These are phyloP conservation scores for Colletotrichum sp. DNA, from an alignment of 2,329 filamentous ascomycete genomes.

Conservation along the genomic window DNA sequence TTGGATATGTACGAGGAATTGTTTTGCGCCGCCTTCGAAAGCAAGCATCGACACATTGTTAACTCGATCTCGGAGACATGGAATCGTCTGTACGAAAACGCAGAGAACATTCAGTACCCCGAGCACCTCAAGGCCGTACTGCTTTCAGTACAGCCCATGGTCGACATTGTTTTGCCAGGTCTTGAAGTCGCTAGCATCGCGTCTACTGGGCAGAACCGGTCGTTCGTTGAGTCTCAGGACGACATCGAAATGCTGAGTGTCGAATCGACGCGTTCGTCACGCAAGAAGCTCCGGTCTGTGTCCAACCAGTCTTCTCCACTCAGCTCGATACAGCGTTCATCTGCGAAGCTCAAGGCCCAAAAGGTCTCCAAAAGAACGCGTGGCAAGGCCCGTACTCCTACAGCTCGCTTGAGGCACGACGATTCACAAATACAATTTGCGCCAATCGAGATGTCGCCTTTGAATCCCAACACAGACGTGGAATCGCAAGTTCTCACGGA, in stretches of 20 bases:
- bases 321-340: slow-evolving; percentile 34
- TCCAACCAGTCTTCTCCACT: slow-evolving; percentile 32
- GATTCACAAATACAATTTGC: slow-evolving; percentile 84
- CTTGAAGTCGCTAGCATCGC: slow-evolving; percentile 42
- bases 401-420: slow-evolving; percentile 72
- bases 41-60: slow-evolving; percentile 60
- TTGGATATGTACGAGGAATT: slow-evolving; percentile 60
- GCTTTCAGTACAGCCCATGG: slow-evolving; percentile 60
- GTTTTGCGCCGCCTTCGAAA: slow-evolving; percentile 61
- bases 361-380: slow-evolving; percentile 24
- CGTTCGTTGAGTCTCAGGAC: slow-evolving; percentile 56
- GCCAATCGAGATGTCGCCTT: slow-evolving; percentile 66
- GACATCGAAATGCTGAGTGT: slow-evolving; percentile 34
- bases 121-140: slow-evolving; percentile 66
- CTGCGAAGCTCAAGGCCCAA: slow-evolving; percentile 28
- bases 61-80: slow-evolving; percentile 61
- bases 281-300: slow-evolving; percentile 25
- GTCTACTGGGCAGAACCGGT: slow-evolving; percentile 41
- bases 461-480: slow-evolving; percentile 43
- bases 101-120: slow-evolving; percentile 68
- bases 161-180: slow-evolving; percentile 52
- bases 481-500: slow-evolving; percentile 82
- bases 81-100: slow-evolving; percentile 72
- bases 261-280: slow-evolving; percentile 28
- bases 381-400: slow-evolving; percentile 26